These are phyloP conservation scores for Metarhizium anisopliae DNA, from an alignment of 2,329 filamentous ascomycete genomes.

Conservation along the genomic window DNA sequence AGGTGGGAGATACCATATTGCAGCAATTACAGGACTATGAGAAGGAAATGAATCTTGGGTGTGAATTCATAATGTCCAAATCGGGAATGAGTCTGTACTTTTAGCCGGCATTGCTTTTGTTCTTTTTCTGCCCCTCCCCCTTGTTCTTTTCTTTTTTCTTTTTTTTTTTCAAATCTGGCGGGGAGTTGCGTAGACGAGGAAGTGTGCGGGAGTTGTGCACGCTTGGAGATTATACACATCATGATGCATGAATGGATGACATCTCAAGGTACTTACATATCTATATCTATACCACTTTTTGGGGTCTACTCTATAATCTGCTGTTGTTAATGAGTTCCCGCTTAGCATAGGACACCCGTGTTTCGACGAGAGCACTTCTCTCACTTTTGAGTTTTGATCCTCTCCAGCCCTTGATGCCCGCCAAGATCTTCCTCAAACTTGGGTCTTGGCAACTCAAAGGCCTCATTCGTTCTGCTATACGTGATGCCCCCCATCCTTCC, in stretches of 20 bases:
- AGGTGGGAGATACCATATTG: conserved; percentile 58
- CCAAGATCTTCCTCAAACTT: conserved; percentile 45
- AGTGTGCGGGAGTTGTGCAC: not conserved
- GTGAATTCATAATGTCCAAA: conserved; percentile 66
- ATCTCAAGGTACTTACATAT: not conserved
- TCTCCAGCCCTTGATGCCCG: conserved; percentile 45
- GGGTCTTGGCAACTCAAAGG: conserved; percentile 60
- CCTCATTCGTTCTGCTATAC: conserved; percentile 52
- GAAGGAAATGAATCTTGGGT: conserved; percentile 57
- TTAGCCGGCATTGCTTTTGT: conserved; percentile 17
- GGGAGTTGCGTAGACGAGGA: not conserved
- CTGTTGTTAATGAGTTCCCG: not conserved
- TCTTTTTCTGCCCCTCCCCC: too few species aligned
- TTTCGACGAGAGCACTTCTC: not conserved
- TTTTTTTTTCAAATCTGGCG: not conserved
- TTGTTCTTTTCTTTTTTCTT: too few species aligned
- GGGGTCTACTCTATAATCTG: not conserved
- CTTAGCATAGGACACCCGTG: not conserved
- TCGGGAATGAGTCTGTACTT: conserved; percentile 52
- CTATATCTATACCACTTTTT: not conserved
- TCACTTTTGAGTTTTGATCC: conserved; percentile 14
- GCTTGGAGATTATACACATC: not conserved
- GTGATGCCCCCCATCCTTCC: conserved; percentile 78
- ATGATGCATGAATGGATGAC: conserved; percentile 5
- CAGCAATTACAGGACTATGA: conserved; percentile 61